Base-by-base conservation (phyloP, 805 yeast genomes). In the Saccharomycopsis malanga region DNA sequence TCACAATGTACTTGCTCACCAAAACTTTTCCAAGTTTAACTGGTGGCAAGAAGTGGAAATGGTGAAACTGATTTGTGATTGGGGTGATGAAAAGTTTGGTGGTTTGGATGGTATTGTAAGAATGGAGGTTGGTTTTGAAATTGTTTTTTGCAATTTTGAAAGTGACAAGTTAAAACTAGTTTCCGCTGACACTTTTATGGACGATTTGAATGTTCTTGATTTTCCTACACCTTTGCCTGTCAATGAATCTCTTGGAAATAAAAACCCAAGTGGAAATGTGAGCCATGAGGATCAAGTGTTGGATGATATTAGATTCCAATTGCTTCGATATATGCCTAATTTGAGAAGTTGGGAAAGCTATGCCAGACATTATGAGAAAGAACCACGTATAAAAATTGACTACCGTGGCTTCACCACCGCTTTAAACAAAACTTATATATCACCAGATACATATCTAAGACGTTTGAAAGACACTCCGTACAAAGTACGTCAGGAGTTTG, bases 71-170 rank as follows among this genome's bases (percentile, higher is more conserved):
- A 78, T 79, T 23, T 79, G 86, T 58, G 53, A 65, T 18, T 79
- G 84, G 84, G 74, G 75, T 14, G 69, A 70, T 6, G 50, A 66
- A 45, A 58, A 66, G 15, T 74, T 73, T 45, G 80, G 80, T 0
- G 64, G 63, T 6, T 60, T 80, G 20, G 81, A 79, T 58, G 86
- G 85, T 0, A 63, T 70, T 21, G 63, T 80, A 4, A 63, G 86
- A 54, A 65, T 79, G 17, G 85, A 80, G 56, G 62, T 75, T 38
- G 83, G 83, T 0, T 80, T 69, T 57, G 86, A 79, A 57, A 67
- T 79, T n/a, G 67, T 79, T 10, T 46, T 79, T 10, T 80, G 86
- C 61, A 77, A 79, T 56, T 78, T 80, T 59, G 46, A 57, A n/a
- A 56, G 57, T 29, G 70, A 67, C n/a, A 70, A 73, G 47, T 39